A percentile compares a stretch with the other conserved stretches of the same genome.
phyloP scores from a whole-genome alignment of 225 moss, liverwort and hornwort species.

The Antitrichia curtipendula region DNA sequence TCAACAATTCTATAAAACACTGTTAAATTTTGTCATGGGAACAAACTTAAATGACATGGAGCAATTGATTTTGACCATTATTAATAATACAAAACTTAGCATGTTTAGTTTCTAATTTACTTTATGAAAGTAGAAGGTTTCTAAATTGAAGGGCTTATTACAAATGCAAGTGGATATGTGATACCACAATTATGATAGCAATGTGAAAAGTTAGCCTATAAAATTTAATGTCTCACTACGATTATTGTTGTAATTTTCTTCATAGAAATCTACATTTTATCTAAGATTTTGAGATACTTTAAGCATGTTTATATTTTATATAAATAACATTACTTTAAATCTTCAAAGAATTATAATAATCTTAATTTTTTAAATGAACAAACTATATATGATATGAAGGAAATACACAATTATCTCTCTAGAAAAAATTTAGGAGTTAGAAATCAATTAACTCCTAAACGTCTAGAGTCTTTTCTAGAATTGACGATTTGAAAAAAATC shows the following conservation, averaged over 20 bases:
- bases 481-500: too few species aligned
- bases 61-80: background rate
- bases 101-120: background rate
- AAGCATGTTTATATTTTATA: background rate
- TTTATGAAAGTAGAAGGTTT: background rate
- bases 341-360: background rate
- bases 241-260: background rate
- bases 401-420: accelerated
- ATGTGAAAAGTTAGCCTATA: background rate
- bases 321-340: accelerated
- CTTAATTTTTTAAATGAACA: background rate
- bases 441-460: background rate
- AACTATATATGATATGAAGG: background rate
- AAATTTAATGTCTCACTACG: background rate
- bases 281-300: background rate
- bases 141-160: background rate
- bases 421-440: background rate
- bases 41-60: background rate
- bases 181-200: background rate
- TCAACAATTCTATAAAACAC: background rate
- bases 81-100: background rate
- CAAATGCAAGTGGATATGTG: background rate
- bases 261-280: background rate
- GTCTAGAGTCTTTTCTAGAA: too few species aligned
- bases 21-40: background rate